A percentile compares a stretch with the other conserved stretches of the same genome.
Evolutionary conservation across 306 rosid genomes (phyloP).

Genomic region (Prunus dulcis): DNA sequence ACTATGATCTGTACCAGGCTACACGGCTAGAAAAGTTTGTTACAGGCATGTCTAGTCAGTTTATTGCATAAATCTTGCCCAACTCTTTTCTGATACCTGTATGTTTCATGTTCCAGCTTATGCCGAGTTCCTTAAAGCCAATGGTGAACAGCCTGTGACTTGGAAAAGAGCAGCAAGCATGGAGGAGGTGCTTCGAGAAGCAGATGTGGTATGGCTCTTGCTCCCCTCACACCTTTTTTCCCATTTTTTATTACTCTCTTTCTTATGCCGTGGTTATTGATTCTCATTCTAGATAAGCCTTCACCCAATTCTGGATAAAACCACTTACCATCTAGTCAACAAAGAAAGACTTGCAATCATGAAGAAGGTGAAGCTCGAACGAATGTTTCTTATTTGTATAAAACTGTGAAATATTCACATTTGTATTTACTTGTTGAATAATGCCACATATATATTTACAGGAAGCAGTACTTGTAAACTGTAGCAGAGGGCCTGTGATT

Average conservation of each 20-base stretch:
- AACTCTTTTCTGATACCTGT: conserved; percentile 21
- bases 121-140: conserved; percentile 76
- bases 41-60: conserved; percentile 63
- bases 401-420: background rate
- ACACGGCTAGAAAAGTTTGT: conserved; percentile 93
- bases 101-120: conserved; percentile 60
- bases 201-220: conserved; percentile 61
- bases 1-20: conserved; percentile 91
- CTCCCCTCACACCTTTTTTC: background rate
- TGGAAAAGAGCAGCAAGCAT: conserved; percentile 92
- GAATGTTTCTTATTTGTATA: conserved; percentile 2
- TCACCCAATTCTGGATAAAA: conserved; percentile 89
- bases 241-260: background rate
- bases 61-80: background rate
- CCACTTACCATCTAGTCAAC: conserved; percentile 94
- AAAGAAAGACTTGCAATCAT: conserved; percentile 76
- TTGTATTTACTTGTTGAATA: background rate
- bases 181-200: conserved; percentile 96
- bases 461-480: conserved; percentile 95
- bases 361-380: conserved; percentile 71
- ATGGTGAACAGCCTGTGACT: conserved; percentile 82
- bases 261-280: conserved; percentile 15
- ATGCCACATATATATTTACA: conserved; percentile 23
- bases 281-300: conserved; percentile 80
- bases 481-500: conserved; percentile 95